Percentiles rank a stretch among this genome's conserved stretches.
Evolutionary conservation across 2,329 filamentous ascomycete species (phyloP).

Genomic region (Verticillium longisporum): DNA sequence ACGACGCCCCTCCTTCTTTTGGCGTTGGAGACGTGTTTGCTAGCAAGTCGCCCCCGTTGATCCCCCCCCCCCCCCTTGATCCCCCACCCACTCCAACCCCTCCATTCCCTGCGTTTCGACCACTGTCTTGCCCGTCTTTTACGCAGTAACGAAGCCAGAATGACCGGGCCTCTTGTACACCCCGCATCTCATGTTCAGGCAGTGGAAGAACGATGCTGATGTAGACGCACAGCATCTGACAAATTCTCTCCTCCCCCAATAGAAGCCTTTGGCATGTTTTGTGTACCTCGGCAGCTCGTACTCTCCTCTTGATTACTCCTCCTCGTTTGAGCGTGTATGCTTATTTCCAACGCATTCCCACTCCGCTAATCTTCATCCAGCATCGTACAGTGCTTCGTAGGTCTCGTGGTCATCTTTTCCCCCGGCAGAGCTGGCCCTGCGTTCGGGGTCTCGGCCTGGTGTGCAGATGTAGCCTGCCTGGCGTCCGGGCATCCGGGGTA

Average conservation of each 20-base stretch:
- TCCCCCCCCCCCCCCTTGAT: not conserved
- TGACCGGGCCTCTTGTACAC: not conserved
- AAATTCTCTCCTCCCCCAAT: not conserved
- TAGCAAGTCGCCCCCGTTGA: not conserved
- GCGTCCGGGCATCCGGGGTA: not conserved
- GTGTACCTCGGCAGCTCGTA: not conserved
- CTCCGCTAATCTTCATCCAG: not conserved
- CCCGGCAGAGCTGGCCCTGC: not conserved
- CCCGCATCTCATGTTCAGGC: not conserved
- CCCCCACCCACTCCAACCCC: not conserved
- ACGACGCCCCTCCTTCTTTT: not conserved
- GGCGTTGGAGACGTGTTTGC: not conserved
- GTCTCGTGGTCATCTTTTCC: not conserved
- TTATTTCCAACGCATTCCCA: not conserved
- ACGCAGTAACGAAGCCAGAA: no score
- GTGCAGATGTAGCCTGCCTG: not conserved
- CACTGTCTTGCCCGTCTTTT: no score
- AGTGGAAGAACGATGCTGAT: no score
- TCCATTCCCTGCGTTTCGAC: not conserved
- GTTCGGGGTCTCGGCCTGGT: not conserved
- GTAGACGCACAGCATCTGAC: not conserved
- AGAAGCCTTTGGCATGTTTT: not conserved
- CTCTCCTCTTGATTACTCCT: not conserved
- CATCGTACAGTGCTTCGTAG: not conserved
- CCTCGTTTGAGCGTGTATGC: not conserved